Evolutionary conservation across 176 grass and related monocot species (phyloP), one percentile per base, ranked within the genome.

Genomic region (Rhipidocladum racemiflorum): DNA sequence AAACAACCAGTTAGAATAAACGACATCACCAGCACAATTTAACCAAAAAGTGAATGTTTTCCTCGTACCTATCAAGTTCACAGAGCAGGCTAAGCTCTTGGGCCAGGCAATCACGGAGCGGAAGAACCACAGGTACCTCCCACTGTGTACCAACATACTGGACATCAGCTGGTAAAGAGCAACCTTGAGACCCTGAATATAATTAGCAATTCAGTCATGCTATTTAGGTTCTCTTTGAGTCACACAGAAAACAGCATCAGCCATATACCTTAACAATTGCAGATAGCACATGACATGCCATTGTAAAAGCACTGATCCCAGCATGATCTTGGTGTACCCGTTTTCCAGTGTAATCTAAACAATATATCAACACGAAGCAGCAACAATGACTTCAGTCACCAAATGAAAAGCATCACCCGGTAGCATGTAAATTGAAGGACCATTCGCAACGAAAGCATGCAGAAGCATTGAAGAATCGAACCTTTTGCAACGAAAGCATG

Each of bases 131-230:
- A 32, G 96, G 96, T 29, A 93, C 76, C 43, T 99, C 75, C 88
- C 85, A 87, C 62, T 91, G 84, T 65, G 92, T 86, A 84, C 93
- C 92, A 75, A 99, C 85, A 85, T 93, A 99, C 42, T 99, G 96
- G 79, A 99, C 85, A 88, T 99, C 92, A 82, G 89, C 96, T 45
- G 96, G 91, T 83, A 99, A 91, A 83, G 96, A 91, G 45, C 93
- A 95, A 36, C 96, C 96, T 87, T 91, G 92, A 20, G 92, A 20
- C 96, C 96, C 91, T 99, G 70, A 14, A 28, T 4, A 88, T 35
- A 68, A 70, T 63, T 76, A 61, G 7, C 27, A 90, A 81, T 21
- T 36, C 29, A 17, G 4, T 12, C 14, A 66, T 75, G 36, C 28
- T 59, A 12, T 72, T 23, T 32, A 9, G 27, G 18, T 65, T 29